Evolutionary conservation across 345 rosid genomes (phyloP).

Genomic region (Iberis pinnata): DNA sequence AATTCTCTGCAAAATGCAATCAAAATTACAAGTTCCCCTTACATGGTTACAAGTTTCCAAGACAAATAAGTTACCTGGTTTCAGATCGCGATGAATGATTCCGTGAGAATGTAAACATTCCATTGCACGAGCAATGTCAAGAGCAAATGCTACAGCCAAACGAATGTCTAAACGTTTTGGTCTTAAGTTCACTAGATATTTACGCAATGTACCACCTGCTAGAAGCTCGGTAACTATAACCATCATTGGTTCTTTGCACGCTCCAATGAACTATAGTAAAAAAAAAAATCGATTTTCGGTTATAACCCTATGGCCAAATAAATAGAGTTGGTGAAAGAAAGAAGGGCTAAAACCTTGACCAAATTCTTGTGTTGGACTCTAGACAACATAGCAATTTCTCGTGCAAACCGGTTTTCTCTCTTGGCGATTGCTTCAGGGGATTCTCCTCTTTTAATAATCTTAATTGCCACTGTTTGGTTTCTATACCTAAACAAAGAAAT

Average conservation of each 20-base stretch:
- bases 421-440: constrained; percentile 72
- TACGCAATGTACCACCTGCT: constrained; percentile 79
- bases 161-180: constrained; percentile 61
- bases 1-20: constrained; percentile 52
- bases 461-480: constrained; percentile 79
- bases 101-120: constrained; percentile 96
- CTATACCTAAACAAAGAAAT: constrained; percentile 53
- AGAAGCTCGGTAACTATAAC: constrained; percentile 93
- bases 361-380: constrained; percentile 84
- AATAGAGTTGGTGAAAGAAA: no score
- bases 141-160: constrained; percentile 74
- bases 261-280: constrained; percentile 73
- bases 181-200: constrained; percentile 59
- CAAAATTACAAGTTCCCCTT: no score
- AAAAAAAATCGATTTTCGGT: no score
- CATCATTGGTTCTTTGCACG: constrained; percentile 92
- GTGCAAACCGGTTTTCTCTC: constrained; percentile 67
- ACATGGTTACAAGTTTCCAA: no score
- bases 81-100: constrained; percentile 89
- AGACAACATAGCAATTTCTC: constrained; percentile 85
- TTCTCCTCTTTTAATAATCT: constrained; percentile 72
- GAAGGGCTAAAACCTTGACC: constrained; percentile 50
- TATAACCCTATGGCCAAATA: no score
- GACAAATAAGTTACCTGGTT: no score
- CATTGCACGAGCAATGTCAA: constrained; percentile 97